Percentiles rank a stretch among this genome's conserved stretches.
These are phyloP conservation scores for Chenopodium suecicum DNA, from an alignment of 148 eudicot species.

Conservation along the genomic window DNA sequence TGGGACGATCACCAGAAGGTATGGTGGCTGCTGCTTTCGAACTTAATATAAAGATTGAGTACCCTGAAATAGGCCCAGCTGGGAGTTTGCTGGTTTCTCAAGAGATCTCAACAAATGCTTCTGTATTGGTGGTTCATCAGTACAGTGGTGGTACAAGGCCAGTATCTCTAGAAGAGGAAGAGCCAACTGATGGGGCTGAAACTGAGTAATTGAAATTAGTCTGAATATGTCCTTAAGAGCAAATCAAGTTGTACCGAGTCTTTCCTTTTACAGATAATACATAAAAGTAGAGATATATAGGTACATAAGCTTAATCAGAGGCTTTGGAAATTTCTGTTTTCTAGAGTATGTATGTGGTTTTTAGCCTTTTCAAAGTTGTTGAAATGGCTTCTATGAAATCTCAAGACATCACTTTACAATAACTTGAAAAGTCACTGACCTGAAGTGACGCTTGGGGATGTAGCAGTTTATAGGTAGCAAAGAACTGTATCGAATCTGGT, in stretches of 20 bases:
- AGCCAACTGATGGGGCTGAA: not conserved
- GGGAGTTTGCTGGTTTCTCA: not conserved
- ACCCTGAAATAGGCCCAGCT: not conserved
- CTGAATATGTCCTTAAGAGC: not conserved
- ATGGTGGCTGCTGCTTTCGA: not conserved
- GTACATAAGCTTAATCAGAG: not conserved
- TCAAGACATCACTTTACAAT: constrained; percentile 9
- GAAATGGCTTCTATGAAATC: not conserved
- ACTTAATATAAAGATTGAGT: not conserved
- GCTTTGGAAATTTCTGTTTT: not conserved
- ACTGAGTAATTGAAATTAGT: not conserved
- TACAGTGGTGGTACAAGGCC: not conserved
- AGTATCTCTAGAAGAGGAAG: not conserved
- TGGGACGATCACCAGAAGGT: not conserved
- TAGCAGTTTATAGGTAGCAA: not conserved
- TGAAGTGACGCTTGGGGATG: not conserved
- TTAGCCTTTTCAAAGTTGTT: not conserved
- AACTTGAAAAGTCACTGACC: not conserved
- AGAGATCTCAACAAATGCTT: not conserved
- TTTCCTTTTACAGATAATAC: not conserved
- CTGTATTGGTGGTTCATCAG: not conserved
- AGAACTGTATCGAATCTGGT: not conserved
- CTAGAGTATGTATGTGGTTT: not conserved
- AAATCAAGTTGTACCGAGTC: too few relatives aligned
- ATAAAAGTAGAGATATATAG: too few relatives aligned